Conservation (phyloP, 179 eudicot species). For the Beta corolliflora region DNA sequence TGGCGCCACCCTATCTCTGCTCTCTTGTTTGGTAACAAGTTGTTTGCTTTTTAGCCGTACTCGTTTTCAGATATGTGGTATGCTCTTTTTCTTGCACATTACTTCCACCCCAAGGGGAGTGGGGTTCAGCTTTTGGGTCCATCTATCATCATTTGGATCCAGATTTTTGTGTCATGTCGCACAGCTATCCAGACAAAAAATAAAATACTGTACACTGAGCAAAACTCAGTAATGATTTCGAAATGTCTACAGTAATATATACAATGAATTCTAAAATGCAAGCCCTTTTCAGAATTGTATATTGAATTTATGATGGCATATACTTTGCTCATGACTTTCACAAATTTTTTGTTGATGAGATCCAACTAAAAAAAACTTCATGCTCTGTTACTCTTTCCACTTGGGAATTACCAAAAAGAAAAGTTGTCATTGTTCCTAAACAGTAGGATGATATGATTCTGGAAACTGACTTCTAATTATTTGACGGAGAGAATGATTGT, state of each 20-base stretch:
- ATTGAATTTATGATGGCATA: not conserved
- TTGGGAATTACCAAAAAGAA: not conserved
- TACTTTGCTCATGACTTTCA: constrained; percentile 14
- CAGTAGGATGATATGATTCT: not conserved
- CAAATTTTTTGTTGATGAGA: constrained; percentile 3
- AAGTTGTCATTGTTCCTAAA: not conserved
- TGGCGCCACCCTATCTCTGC: too few species aligned
- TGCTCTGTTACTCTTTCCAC: not conserved
- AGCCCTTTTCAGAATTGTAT: not conserved
- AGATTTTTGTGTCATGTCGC: constrained; percentile 7
- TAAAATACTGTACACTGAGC: not conserved
- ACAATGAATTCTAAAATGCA: not conserved
- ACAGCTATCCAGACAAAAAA: not conserved
- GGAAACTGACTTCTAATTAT: not conserved
- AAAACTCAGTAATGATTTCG: not conserved
- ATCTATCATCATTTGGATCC: constrained; percentile 7
- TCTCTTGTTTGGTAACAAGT: too few species aligned
- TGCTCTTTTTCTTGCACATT: not conserved
- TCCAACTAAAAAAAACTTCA: not conserved
- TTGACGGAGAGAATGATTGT: not conserved
- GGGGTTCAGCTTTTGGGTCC: not conserved
- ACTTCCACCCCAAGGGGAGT: not conserved
- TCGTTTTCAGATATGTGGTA: not conserved
- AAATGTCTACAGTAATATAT: not conserved
- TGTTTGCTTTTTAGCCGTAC: not conserved